These are phyloP conservation scores for Colletotrichum siamense DNA, from an alignment of 2,329 filamentous ascomycete species.

Conservation along the genomic window DNA sequence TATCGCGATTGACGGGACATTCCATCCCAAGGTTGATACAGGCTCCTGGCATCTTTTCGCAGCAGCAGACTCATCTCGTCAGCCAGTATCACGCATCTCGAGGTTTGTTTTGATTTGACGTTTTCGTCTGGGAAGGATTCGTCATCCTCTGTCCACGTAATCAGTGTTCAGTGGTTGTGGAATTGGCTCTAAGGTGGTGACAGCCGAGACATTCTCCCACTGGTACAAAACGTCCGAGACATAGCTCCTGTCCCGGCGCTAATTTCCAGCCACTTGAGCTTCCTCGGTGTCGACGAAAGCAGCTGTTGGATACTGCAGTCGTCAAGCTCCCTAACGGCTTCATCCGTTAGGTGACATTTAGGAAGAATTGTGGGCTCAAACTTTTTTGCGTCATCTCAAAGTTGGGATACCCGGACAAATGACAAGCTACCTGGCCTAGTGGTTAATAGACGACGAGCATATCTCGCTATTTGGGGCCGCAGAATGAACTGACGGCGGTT, in stretches of 20 bases:
- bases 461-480: not conserved
- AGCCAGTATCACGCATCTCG: not conserved
- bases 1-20: not conserved
- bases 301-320: not conserved
- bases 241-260: not conserved
- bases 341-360: not conserved
- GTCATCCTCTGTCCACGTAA: not conserved
- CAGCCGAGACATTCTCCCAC: not conserved
- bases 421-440: not conserved
- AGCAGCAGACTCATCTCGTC: not conserved
- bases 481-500: not conserved
- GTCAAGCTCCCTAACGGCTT: not conserved
- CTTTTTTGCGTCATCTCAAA: not conserved
- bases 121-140: not conserved
- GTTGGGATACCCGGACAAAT: not conserved
- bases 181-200: not conserved
- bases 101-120: not conserved
- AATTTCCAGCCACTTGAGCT: not conserved
- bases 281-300: not conserved
- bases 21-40: not conserved
- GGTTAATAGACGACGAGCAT: not conserved
- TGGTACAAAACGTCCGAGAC: not conserved
- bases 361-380: not conserved
- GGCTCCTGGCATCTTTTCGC: not conserved
- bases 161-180: not conserved